Evolutionary conservation across 1,284 basidiomycete species (phyloP).

Genomic region (Puccinia hordei): DNA sequence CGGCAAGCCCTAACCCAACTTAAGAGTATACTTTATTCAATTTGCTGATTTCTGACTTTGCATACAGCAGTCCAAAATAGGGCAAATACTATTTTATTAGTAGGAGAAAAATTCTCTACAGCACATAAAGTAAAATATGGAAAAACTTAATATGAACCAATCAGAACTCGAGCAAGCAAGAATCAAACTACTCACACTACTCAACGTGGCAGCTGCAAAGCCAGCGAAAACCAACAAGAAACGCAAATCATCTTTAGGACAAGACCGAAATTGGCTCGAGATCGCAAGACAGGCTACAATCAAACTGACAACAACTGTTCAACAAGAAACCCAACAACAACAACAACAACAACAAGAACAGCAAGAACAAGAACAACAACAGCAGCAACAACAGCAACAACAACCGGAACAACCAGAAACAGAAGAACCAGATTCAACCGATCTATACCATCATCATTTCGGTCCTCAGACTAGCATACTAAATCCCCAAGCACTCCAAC

Average conservation of each 20-base stretch:
- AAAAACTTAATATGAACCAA: no score
- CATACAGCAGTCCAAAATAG: no score
- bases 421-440: background rate
- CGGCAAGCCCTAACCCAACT: background rate
- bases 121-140: no score
- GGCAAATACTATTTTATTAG: no score
- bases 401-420: constrained; percentile 8
- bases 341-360: background rate
- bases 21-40: background rate
- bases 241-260: constrained; percentile 52
- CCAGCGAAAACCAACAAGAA: constrained; percentile 65
- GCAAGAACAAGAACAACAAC: background rate
- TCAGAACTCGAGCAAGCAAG: background rate
- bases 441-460: constrained; percentile 23
- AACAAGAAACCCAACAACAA: background rate
- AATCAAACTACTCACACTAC: constrained; percentile 77
- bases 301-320: no score
- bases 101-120: no score
- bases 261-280: constrained; percentile 4
- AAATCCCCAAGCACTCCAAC: background rate
- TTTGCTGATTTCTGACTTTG: background rate
- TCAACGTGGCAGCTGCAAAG: constrained; percentile 81
- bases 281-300: constrained; percentile 4
- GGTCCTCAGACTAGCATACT: constrained; percentile 10
- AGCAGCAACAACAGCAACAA: constrained; percentile 6